These are phyloP conservation scores for Lablab purpureus DNA, from an alignment of 306 rosid genomes.

Conservation along the genomic window DNA sequence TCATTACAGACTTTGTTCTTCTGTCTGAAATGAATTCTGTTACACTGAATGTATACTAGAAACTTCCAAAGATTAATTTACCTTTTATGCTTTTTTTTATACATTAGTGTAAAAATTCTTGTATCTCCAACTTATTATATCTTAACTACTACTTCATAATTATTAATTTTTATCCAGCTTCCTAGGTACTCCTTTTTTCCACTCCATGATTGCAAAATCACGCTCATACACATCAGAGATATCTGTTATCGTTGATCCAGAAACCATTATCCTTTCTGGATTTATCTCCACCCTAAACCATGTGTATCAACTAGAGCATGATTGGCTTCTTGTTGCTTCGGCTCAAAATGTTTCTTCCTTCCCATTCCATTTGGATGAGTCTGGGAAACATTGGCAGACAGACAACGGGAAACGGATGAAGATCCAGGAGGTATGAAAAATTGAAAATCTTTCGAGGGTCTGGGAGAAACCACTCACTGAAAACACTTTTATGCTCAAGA, in stretches of 20 bases:
- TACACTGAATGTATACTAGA: not conserved
- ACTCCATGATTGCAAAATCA: conserved; percentile 85
- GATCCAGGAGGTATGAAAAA: conserved; percentile 64
- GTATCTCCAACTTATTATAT: not conserved
- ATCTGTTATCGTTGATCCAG: conserved; percentile 70
- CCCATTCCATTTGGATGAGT: conserved; percentile 67
- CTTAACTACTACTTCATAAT: conserved; percentile 38
- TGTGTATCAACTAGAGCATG: conserved; percentile 64
- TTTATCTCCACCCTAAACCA: conserved; percentile 70
- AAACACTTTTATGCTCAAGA: conserved; percentile 32
- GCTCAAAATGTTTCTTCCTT: conserved; percentile 66
- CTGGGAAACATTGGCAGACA: conserved; percentile 58
- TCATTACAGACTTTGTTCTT: conserved; percentile 12
- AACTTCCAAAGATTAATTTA: not conserved
- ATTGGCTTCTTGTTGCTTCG: conserved; percentile 88
- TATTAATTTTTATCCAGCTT: conserved; percentile 67
- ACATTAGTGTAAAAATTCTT: not conserved
- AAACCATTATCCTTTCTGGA: conserved; percentile 74
- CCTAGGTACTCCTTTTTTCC: conserved; percentile 91
- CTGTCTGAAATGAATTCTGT: not conserved
- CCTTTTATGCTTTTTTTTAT: not conserved
- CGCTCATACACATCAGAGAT: conserved; percentile 64
- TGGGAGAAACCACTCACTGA: not conserved
- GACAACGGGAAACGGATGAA: conserved; percentile 53
- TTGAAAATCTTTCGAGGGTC: conserved; percentile 33